These are phyloP conservation scores for Phaeosphaeria sp. DNA, from an alignment of 2,329 filamentous ascomycete genomes.

Conservation along the genomic window DNA sequence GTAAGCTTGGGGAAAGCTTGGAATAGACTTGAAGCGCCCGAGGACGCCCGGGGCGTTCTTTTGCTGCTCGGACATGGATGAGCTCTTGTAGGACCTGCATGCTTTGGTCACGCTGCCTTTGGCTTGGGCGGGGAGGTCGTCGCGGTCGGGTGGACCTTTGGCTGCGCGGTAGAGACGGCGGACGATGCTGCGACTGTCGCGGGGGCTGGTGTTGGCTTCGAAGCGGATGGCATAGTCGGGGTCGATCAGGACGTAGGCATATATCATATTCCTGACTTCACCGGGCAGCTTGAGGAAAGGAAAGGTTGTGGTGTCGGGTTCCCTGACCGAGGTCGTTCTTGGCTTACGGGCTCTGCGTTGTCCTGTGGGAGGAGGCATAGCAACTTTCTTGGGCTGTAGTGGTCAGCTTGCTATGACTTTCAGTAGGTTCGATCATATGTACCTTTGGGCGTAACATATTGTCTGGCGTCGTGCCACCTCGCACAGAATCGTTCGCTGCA, in stretches of 20 bases:
- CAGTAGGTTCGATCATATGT: not conserved
- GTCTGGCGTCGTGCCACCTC: not conserved
- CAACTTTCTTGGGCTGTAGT: not conserved
- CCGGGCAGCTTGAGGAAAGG: conserved; percentile 14
- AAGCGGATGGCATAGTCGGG: conserved; percentile 1
- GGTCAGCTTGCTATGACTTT: not conserved
- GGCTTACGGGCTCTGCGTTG: not conserved
- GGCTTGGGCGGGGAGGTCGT: not conserved
- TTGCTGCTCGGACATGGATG: not conserved
- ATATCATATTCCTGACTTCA: conserved; percentile 15
- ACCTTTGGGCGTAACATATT: not conserved
- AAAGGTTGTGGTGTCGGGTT: conserved; percentile 1
- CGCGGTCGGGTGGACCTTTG: conserved; percentile 1
- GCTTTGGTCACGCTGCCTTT: not conserved
- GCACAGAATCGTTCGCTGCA: not conserved
- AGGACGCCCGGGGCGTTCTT: not conserved
- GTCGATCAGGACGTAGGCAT: conserved; percentile 9
- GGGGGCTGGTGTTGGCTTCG: not conserved
- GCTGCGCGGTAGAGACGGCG: conserved; percentile 1
- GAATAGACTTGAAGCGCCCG: not conserved
- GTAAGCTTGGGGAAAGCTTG: not conserved
- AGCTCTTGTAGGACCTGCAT: not conserved
- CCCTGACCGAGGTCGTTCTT: not conserved
- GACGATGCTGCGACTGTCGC: not conserved
- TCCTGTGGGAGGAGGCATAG: not conserved